Percentiles rank a stretch among this genome's conserved stretches.
Evolutionary conservation across 495 filamentous ascomycete species (phyloP).

Genomic region (Tuber brumale): DNA sequence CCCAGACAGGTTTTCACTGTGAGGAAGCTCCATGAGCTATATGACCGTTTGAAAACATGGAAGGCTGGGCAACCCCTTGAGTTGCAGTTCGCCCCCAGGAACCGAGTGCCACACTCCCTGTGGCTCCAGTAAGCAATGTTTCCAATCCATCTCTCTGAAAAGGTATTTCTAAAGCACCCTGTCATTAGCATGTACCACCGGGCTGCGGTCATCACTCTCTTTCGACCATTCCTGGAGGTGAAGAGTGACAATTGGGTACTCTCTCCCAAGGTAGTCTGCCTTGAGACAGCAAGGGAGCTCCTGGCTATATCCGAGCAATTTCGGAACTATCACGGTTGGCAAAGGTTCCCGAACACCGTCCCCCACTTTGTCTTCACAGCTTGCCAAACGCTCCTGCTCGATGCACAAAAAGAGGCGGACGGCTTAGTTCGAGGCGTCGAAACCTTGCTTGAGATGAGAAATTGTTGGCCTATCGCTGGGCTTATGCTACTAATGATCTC

Average conservation of each 20-base stretch:
- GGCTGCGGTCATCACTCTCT: slow-evolving; percentile 56
- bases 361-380: slow-evolving; percentile 29
- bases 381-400: slow-evolving; percentile 26
- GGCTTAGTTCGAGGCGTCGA: slow-evolving; percentile 23
- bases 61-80: slow-evolving; percentile 19
- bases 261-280: slow-evolving; percentile 23
- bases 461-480: slow-evolving; percentile 21
- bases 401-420: slow-evolving; percentile 25
- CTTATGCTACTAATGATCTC: slow-evolving; percentile 29
- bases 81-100: slow-evolving; percentile 15
- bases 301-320: slow-evolving; percentile 24
- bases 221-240: slow-evolving; percentile 60
- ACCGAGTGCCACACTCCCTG: slow-evolving; percentile 9
- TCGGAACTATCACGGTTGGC: slow-evolving; percentile 10
- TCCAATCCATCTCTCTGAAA: slow-evolving; percentile 12
- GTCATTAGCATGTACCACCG: slow-evolving; percentile 57
- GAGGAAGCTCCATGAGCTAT: slow-evolving; percentile 24
- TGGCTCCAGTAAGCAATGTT: slow-evolving; percentile 19
- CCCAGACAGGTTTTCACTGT: slow-evolving; percentile 25
- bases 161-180: slow-evolving; percentile 18
- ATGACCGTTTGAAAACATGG: slow-evolving; percentile 21
- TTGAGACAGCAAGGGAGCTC: slow-evolving; percentile 28
- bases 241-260: slow-evolving; percentile 31
- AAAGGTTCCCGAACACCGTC: slow-evolving; percentile 17
- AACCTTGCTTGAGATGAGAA: slow-evolving; percentile 23